Conservation (phyloP, 2,329 filamentous ascomycete species). For the Clonostachys solani region DNA sequence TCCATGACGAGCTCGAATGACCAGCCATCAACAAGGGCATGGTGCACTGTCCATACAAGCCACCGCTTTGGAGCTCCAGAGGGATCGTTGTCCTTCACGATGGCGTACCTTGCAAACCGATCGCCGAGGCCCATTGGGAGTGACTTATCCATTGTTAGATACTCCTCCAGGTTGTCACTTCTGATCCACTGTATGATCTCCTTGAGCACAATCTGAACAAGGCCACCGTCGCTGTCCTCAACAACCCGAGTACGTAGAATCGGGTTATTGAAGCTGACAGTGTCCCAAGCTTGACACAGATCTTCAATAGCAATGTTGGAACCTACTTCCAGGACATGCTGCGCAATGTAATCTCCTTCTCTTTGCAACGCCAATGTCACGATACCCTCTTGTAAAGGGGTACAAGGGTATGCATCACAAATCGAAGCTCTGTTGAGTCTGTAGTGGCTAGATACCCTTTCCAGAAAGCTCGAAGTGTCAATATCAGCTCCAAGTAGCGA, state of each 20-base stretch:
- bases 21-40: neutral
- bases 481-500: neutral
- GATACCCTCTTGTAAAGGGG: constrained; percentile 3
- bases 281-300: neutral
- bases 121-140: too few relatives aligned
- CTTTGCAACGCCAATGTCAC: neutral
- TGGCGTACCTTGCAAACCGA: too few relatives aligned
- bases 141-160: neutral
- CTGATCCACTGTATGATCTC: neutral
- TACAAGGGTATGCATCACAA: constrained; percentile 2
- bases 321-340: neutral
- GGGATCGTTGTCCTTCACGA: constrained; percentile 2
- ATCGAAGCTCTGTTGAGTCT: too few relatives aligned
- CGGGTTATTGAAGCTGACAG: neutral
- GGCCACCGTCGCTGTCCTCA: neutral
- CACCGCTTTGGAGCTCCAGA: too few relatives aligned
- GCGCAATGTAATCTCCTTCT: neutral
- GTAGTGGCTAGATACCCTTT: neutral
- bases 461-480: neutral
- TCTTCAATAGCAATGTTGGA: neutral
- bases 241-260: neutral
- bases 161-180: neutral
- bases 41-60: constrained; percentile 13
- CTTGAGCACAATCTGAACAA: neutral
- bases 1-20: neutral